Base-by-base conservation (phyloP, 768 basidiomycete genomes). In the Gyrodon lividus region DNA sequence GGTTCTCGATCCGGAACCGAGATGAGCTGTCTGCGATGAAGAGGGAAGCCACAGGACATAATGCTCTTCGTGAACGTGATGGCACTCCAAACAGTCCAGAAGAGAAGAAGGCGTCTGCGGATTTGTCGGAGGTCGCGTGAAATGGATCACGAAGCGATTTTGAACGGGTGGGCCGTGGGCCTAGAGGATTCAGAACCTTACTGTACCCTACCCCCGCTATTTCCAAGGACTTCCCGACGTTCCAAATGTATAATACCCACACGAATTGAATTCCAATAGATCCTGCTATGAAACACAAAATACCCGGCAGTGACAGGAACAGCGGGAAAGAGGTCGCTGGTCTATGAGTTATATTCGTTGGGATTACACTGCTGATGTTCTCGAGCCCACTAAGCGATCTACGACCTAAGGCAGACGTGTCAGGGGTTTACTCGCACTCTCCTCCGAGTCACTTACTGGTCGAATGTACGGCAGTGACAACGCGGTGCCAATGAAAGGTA, bases 401-500 rank as follows among this genome's bases (percentile, higher is more conserved):
- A 88, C 83, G 28, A 84, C 76, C 89, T 93, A 61, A 17, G 19
- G 46, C 42, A 19, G 33, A 13, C 0, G 10, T 17, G 34, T 68
- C 41, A 68, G 20, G 13, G 23, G 23, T 14, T 22, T 30, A 13
- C 37, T 13, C 45, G 26, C 6, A 13, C 14, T n/a, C 0, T 1
- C 2, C 4, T 5, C 1, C 22, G 13, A 6, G 26, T 17, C 19
- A 58, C 83, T 72, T 66, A 97, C 96, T 50, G 79, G 77, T 64
- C 89, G 77, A 62, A 98, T 84, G 66, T 90, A 95, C 1, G 97
- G 95, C 56, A 98, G 65, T 5, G 89, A 87, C 43, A 99, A 71
- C 55, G 90, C 69, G 0, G 84, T 91, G 23, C 97, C 96, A 50
- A 99, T 79, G 57, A 97, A 84, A 5, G 97, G 96, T 41, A 98